A percentile compares a stretch with the other conserved stretches of the same genome.
phyloP scores from a whole-genome alignment of 768 basidiomycete genomes.

The Psilocybe subaeruginosa region DNA sequence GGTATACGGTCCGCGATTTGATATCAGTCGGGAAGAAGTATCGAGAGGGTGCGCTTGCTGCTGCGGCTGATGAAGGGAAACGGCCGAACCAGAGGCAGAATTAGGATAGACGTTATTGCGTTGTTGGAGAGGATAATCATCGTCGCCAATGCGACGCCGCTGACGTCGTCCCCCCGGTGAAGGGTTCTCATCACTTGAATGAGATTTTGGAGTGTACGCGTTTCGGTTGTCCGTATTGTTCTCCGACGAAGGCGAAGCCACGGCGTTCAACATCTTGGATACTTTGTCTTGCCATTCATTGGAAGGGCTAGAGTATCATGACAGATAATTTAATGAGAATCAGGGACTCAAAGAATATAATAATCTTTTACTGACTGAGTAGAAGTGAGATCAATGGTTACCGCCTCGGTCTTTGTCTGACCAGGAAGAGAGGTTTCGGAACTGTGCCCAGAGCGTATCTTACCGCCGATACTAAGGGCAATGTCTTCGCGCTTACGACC shows the following conservation, averaged over 20 bases:
- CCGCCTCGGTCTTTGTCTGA: conserved; percentile 26
- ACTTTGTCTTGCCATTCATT: conserved; percentile 86
- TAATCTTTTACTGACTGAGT: conserved; percentile 55
- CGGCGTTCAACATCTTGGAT: conserved; percentile 38
- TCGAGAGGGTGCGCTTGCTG: conserved; percentile 12
- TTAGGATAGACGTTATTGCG: conserved; percentile 16
- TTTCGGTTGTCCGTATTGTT: conserved; percentile 3
- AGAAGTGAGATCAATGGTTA: conserved; percentile 47
- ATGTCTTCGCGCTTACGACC: conserved; percentile 52
- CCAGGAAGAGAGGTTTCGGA: conserved; percentile 20
- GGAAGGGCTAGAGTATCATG: conserved; percentile 2
- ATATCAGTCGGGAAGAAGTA: conserved; percentile 1
- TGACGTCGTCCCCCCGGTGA: conserved; percentile 45
- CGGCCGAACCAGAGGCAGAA: conserved; percentile 26
- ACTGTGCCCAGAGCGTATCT: conserved; percentile 19
- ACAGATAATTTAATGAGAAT: conserved; percentile 1
- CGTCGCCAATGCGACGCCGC: conserved; percentile 50
- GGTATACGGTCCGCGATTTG: conserved; percentile 11
- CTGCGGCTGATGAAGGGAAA: conserved; percentile 23
- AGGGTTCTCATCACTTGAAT: conserved; percentile 28
- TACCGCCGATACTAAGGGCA: conserved; percentile 21
- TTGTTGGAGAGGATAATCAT: conserved; percentile 23
- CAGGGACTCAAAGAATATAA: neutral
- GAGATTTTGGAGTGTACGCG: conserved; percentile 22
- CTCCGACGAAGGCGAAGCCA: conserved; percentile 18